A percentile compares a stretch with the other conserved stretches of the same genome.
Evolutionary conservation across 2,329 filamentous ascomycete species (phyloP).

Genomic region (Zymoseptoria crescenta): DNA sequence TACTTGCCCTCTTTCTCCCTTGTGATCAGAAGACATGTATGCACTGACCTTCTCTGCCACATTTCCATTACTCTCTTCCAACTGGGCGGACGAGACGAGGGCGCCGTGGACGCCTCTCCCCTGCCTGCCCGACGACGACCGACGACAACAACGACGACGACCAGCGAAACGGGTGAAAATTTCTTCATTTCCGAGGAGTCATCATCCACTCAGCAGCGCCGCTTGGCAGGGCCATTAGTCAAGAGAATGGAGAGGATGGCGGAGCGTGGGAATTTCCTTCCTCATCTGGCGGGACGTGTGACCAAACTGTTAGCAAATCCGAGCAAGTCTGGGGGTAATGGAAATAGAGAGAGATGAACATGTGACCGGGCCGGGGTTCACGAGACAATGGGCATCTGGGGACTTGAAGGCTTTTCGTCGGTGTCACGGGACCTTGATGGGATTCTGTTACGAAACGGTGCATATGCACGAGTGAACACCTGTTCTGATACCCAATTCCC

Average conservation of each 20-base stretch:
- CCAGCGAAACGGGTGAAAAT: neutral
- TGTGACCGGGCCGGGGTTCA: too few species aligned
- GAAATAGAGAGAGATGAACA: neutral
- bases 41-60: neutral
- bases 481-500: too few species aligned
- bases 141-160: too few species aligned
- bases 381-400: too few species aligned
- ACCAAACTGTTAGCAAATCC: neutral
- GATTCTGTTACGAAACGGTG: too few species aligned
- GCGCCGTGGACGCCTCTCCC: too few species aligned
- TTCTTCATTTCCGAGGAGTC: neutral
- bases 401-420: too few species aligned
- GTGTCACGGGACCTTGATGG: too few species aligned
- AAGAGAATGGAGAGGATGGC: neutral
- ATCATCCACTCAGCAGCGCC: too few species aligned
- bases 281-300: neutral
- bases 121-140: too few species aligned
- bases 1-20: neutral
- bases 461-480: too few species aligned
- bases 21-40: neutral
- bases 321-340: neutral
- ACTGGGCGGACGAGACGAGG: too few species aligned
- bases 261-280: neutral
- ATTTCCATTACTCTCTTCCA: neutral
- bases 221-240: neutral